Conservation (phyloP, 768 basidiomycete genomes). For the Hydnum rufescens region DNA sequence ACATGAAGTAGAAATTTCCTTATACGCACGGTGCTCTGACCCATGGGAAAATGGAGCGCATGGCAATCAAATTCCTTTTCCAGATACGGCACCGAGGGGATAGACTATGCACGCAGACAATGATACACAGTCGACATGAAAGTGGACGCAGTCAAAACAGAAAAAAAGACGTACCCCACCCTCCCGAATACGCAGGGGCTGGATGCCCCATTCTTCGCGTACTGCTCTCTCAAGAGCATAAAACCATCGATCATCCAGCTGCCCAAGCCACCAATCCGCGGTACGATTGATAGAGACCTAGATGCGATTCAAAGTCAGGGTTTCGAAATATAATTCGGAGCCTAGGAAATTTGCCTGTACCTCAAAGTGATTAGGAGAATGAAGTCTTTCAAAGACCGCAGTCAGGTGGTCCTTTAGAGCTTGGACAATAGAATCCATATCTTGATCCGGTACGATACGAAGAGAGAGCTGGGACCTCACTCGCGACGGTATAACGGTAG, state of each 20-base stretch:
- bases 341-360: constrained; percentile 21
- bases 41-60: constrained; percentile 86
- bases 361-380: constrained; percentile 51
- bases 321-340: constrained; percentile 6
- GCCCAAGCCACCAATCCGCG: constrained; percentile 94
- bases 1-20: neutral
- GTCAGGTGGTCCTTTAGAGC: constrained; percentile 40
- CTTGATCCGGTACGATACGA: constrained; percentile 89
- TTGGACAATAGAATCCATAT: constrained; percentile 44
- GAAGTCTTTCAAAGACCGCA: constrained; percentile 34
- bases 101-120: constrained; percentile 35
- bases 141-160: neutral
- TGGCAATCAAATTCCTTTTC: constrained; percentile 82
- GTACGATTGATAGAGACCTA: constrained; percentile 64
- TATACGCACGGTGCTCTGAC: constrained; percentile 58
- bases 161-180: constrained; percentile 48
- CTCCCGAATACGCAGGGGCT: constrained; percentile 77
- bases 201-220: constrained; percentile 66
- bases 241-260: constrained; percentile 72
- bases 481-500: constrained; percentile 72
- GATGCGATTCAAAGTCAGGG: neutral
- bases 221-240: constrained; percentile 68
- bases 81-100: constrained; percentile 82
- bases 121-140: neutral
- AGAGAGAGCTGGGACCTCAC: constrained; percentile 76